These are phyloP conservation scores for Adiantum capillusveneris DNA, from an alignment of 75 land plant species.

Conservation along the genomic window DNA sequence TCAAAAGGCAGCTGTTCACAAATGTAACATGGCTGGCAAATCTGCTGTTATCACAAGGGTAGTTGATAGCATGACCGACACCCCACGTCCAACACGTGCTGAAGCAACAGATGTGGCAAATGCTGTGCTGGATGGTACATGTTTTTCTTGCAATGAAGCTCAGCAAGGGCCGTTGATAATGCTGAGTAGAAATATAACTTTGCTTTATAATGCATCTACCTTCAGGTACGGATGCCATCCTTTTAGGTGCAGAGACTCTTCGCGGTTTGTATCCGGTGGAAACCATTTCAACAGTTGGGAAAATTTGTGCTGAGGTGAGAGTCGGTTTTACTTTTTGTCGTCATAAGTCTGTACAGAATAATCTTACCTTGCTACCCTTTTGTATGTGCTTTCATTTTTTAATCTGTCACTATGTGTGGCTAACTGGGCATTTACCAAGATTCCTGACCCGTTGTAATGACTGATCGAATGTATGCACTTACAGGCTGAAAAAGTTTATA, in stretches of 20 bases:
- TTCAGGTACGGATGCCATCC: conserved; percentile 84
- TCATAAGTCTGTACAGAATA: no score
- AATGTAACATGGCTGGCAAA: conserved; percentile 95
- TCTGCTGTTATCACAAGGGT: conserved; percentile 93
- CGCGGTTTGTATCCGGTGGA: conserved; percentile 89
- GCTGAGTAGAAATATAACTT: no score
- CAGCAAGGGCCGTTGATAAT: no score
- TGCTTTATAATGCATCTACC: no score
- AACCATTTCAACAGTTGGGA: conserved; percentile 74
- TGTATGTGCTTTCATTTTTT: no score
- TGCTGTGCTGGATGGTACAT: conserved; percentile 90
- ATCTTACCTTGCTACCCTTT: no score
- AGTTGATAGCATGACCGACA: conserved; percentile 96
- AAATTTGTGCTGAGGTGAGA: conserved; percentile 78
- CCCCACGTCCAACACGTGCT: conserved; percentile 91
- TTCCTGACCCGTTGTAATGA: no score
- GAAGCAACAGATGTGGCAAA: conserved; percentile 99
- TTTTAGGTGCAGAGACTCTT: conserved; percentile 94
- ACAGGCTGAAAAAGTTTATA: conserved; percentile 95
- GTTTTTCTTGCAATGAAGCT: background rate
- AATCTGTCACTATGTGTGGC: no score
- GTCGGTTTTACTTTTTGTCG: background rate
- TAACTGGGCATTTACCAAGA: no score
- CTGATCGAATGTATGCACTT: conserved; percentile 3
- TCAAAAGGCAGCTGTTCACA: conserved; percentile 87